Conservation (phyloP, 208 protist genomes). For the Trypanosoma mega region DNA sequence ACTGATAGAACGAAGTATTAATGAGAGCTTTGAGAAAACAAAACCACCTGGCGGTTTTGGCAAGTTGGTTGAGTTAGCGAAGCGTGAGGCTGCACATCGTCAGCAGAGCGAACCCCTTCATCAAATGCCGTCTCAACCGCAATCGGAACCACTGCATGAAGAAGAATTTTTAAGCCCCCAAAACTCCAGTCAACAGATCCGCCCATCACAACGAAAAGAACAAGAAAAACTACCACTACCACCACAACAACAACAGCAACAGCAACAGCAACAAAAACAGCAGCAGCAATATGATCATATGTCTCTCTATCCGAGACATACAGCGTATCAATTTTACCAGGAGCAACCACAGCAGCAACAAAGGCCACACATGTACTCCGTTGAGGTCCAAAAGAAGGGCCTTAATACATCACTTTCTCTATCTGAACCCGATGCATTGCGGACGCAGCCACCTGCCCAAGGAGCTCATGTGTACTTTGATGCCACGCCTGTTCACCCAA, state of each 20-base stretch:
- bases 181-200: no score
- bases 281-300: no score
- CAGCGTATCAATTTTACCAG: no score
- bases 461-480: slow-evolving; percentile 19
- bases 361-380: no score
- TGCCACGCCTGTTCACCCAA: neutral
- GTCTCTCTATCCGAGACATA: no score
- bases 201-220: no score
- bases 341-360: neutral
- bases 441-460: neutral
- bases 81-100: slow-evolving; percentile 16
- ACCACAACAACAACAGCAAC: no score
- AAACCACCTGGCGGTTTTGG: slow-evolving; percentile 1
- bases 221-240: no score
- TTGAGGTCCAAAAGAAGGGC: neutral
- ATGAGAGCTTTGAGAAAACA: neutral
- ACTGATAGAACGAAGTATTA: slow-evolving; percentile 6
- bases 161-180: no score
- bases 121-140: no score
- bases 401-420: neutral
- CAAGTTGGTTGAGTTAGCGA: slow-evolving; percentile 17
- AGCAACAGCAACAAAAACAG: neutral
- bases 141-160: no score
- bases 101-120: neutral
- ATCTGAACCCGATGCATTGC: no score